Conservation (phyloP, 2,329 filamentous ascomycete species). For the Phyllosticta paracitricarpa region DNA sequence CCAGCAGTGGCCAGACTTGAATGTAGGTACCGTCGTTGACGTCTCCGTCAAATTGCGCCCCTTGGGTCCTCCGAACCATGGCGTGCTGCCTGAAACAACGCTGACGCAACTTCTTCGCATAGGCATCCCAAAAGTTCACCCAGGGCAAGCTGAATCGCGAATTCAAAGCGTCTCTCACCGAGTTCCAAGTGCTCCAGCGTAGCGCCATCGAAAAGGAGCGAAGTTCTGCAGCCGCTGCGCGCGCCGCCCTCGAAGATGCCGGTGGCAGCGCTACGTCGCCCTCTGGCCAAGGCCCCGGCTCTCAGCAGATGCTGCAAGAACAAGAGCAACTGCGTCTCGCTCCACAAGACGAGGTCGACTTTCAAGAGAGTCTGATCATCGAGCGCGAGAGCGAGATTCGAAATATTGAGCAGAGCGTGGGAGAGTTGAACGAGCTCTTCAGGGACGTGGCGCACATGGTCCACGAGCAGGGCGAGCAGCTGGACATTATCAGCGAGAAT, state of each 20-base stretch:
- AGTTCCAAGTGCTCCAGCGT: conserved; percentile 89
- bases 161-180: conserved; percentile 77
- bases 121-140: conserved; percentile 94
- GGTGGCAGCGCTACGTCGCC: conserved; percentile 29
- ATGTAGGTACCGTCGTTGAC: conserved; percentile 47
- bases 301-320: conserved; percentile 40
- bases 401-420: conserved; percentile 93
- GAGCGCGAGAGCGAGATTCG: conserved; percentile 96
- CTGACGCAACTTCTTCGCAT: conserved; percentile 1
- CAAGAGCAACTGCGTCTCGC: conserved; percentile 69
- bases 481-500: conserved; percentile 82
- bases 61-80: neutral
- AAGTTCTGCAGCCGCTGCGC: conserved; percentile 71
- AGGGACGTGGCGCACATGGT: conserved; percentile 97
- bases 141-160: conserved; percentile 91
- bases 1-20: conserved; percentile 58
- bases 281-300: conserved; percentile 38
- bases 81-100: neutral
- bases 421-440: conserved; percentile 93
- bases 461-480: conserved; percentile 78
- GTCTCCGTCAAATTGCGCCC: neutral
- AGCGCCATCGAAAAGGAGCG: conserved; percentile 87
- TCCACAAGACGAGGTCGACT: conserved; percentile 90
- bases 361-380: conserved; percentile 89
- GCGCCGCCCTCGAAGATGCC: conserved; percentile 58